Percentiles rank a stretch among this genome's conserved stretches.
phyloP scores from a whole-genome alignment of 2,329 filamentous ascomycete species.

The Penicillium sp. region DNA sequence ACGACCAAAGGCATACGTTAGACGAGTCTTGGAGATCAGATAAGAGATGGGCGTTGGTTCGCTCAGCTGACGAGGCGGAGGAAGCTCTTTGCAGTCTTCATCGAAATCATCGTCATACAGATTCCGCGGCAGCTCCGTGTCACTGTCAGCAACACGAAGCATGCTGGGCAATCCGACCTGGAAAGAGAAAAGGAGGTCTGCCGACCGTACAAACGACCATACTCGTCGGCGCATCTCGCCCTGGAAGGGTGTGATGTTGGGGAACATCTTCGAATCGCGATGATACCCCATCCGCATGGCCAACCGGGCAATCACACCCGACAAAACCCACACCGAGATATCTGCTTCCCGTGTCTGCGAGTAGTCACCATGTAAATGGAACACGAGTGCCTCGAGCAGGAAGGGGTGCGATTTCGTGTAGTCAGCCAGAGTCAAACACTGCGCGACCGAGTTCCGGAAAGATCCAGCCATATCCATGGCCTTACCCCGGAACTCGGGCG shows the following conservation, averaged over 20 bases:
- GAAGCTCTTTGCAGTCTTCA: constrained; percentile 52
- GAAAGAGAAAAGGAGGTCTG: constrained; percentile 62
- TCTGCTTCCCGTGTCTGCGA: constrained; percentile 57
- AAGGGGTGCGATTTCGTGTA: constrained; percentile 59
- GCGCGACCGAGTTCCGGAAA: constrained; percentile 55
- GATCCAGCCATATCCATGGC: constrained; percentile 46
- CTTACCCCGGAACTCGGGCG: constrained; percentile 58
- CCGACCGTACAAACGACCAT: constrained; percentile 51
- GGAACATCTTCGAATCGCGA: constrained; percentile 57
- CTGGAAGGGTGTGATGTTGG: constrained; percentile 57
- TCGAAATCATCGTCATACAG: constrained; percentile 63
- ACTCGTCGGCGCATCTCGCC: constrained; percentile 54
- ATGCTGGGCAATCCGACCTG: constrained; percentile 65
- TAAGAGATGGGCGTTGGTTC: constrained; percentile 57
- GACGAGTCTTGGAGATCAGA: constrained; percentile 45
- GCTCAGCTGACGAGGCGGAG: constrained; percentile 52
- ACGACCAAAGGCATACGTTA: constrained; percentile 43
- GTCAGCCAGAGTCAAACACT: constrained; percentile 60
- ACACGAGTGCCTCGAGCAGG: constrained; percentile 58
- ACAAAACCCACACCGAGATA: constrained; percentile 56
- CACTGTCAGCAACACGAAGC: constrained; percentile 60
- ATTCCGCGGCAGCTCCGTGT: constrained; percentile 59
- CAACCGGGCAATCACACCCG: constrained; percentile 56
- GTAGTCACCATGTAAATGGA: constrained; percentile 60
- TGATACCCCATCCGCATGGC: constrained; percentile 65